phyloP scores from a whole-genome alignment of 768 basidiomycete genomes.

The Coprinopsis marcescibilis region DNA sequence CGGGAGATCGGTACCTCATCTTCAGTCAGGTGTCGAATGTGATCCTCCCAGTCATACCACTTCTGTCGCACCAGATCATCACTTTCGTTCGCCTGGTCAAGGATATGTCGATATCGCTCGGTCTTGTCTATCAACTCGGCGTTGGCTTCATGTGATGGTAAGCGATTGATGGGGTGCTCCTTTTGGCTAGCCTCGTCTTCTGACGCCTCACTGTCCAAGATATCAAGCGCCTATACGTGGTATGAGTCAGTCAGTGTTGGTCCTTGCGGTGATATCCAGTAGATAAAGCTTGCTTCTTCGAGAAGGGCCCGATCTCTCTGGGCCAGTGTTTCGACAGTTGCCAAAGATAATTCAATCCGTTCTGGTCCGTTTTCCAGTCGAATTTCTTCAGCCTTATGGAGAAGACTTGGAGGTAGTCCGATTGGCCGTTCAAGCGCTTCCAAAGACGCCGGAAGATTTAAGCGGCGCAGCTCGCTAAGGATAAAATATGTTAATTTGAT shows the following conservation, averaged over 20 bases:
- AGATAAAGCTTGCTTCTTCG: slow-evolving; percentile 67
- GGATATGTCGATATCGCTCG: slow-evolving; percentile 62
- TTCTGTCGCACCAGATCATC: slow-evolving; percentile 75
- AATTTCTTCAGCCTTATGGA: slow-evolving; percentile 83
- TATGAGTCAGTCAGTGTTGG: slow-evolving; percentile 1
- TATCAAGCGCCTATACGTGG: slow-evolving; percentile 66
- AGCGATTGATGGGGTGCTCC: slow-evolving; percentile 41
- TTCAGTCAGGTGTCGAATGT: slow-evolving; percentile 63
- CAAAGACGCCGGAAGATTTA: slow-evolving; percentile 80
- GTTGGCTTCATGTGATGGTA: slow-evolving; percentile 78
- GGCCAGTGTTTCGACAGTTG: slow-evolving; percentile 65
- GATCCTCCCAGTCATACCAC: slow-evolving; percentile 84
- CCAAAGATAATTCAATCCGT: slow-evolving; percentile 64
- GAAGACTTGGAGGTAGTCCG: slow-evolving; percentile 81
- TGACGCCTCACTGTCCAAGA: slow-evolving; percentile 85
- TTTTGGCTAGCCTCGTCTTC: slow-evolving; percentile 71
- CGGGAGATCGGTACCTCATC: slow-evolving; percentile 62
- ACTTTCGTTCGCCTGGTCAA: slow-evolving; percentile 67
- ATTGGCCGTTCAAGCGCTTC: slow-evolving; percentile 85
- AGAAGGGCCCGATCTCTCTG: slow-evolving; percentile 55
- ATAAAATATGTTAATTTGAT: not conserved
- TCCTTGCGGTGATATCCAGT: not conserved
- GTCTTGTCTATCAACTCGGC: slow-evolving; percentile 64
- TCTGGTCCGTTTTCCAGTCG: slow-evolving; percentile 70
- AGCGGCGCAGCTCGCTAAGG: slow-evolving; percentile 54